Conservation (phyloP, 352 stramenopile genomes). For the Globisporangium yorkense region DNA sequence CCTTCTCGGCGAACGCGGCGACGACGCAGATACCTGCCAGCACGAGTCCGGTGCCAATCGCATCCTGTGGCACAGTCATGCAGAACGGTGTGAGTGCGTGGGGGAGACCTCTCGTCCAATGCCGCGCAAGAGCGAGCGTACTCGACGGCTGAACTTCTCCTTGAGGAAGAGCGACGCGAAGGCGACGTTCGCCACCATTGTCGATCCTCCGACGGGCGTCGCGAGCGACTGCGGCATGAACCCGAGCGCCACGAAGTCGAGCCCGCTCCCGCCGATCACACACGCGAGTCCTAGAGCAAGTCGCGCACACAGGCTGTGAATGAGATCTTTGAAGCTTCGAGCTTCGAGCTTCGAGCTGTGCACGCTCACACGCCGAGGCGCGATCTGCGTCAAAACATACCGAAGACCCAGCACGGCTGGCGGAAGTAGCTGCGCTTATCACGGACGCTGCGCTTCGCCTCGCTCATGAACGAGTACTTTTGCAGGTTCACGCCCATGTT, state of each 20-base stretch:
- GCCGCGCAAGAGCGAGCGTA: slow-evolving; percentile 7
- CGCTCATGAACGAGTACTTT: slow-evolving; percentile 87
- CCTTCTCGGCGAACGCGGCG: slow-evolving; percentile 74
- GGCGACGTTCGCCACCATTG: slow-evolving; percentile 80
- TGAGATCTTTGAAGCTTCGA: background rate
- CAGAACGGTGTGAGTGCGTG: background rate
- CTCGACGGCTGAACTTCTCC: slow-evolving; percentile 50
- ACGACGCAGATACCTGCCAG: slow-evolving; percentile 70
- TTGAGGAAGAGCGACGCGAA: slow-evolving; percentile 80
- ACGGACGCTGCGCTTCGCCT: slow-evolving; percentile 49
- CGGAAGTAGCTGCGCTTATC: slow-evolving; percentile 67
- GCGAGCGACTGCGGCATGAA: slow-evolving; percentile 80
- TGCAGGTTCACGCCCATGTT: slow-evolving; percentile 87
- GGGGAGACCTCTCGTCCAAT: too few species aligned
- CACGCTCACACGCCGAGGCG: too few species aligned
- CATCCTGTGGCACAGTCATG: slow-evolving; percentile 23
- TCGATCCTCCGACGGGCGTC: slow-evolving; percentile 69
- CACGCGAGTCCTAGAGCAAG: slow-evolving; percentile 33
- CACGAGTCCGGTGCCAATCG: slow-evolving; percentile 59
- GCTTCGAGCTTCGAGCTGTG: too few species aligned
- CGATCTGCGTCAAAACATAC: slow-evolving; percentile 5
- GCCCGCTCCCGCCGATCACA: slow-evolving; percentile 58
- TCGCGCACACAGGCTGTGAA: too few species aligned
- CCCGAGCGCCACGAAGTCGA: slow-evolving; percentile 74
- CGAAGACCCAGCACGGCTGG: slow-evolving; percentile 79